These are phyloP conservation scores for Geotrichum citri-aurantii DNA, from an alignment of 1,139 yeast genomes.

Conservation along the genomic window DNA sequence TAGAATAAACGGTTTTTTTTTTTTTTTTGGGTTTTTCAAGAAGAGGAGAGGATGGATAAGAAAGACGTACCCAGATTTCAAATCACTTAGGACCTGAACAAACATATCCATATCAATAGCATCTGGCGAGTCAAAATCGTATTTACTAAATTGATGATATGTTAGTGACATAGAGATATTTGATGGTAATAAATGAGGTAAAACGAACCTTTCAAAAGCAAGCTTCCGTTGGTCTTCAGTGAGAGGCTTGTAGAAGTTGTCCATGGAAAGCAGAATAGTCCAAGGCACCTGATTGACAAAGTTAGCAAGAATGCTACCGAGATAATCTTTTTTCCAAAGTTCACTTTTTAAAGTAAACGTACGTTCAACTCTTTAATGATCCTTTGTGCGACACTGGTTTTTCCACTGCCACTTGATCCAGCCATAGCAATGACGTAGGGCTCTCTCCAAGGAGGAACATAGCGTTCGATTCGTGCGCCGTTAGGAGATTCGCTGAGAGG, in stretches of 20 bases:
- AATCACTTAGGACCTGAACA: constrained; percentile 53
- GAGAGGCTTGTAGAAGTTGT: constrained; percentile 81
- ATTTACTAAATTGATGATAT: constrained; percentile 38
- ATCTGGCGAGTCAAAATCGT: constrained; percentile 81
- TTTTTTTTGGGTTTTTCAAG: not conserved
- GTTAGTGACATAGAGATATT: not conserved
- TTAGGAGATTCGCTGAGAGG: not conserved
- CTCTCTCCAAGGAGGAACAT: constrained; percentile 86
- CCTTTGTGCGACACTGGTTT: constrained; percentile 83
- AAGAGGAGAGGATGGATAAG: not conserved
- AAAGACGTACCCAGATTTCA: constrained; percentile 48
- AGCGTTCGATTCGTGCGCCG: constrained; percentile 16
- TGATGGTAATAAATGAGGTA: not conserved
- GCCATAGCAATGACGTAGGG: constrained; percentile 95
- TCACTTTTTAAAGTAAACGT: constrained; percentile 12
- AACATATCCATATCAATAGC: constrained; percentile 75
- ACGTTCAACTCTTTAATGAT: constrained; percentile 63
- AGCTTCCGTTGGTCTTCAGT: constrained; percentile 47
- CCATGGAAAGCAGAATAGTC: constrained; percentile 89
- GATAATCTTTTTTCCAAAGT: not conserved
- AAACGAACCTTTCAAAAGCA: constrained; percentile 48
- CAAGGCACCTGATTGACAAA: constrained; percentile 63
- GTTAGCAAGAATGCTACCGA: not conserved
- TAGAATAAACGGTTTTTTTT: constrained; percentile 27
- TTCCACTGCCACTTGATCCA: constrained; percentile 93